Evolutionary conservation across 2,329 filamentous ascomycete genomes (phyloP).

Genomic region (Sclerotinia glacialis): DNA sequence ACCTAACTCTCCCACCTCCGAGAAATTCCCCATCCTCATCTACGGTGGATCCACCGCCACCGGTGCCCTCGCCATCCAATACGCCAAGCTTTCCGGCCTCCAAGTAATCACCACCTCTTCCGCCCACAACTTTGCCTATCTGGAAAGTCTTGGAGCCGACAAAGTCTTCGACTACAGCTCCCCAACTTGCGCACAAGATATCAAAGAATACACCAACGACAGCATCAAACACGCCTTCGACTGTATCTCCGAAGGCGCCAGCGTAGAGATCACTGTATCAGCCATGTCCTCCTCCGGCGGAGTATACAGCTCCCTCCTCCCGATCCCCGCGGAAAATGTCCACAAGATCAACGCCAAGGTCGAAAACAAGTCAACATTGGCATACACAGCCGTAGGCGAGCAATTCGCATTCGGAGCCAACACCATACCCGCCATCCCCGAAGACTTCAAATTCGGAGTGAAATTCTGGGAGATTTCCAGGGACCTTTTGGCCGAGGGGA

Average conservation of each 20-base stretch:
- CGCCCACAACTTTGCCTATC: conserved; percentile 48
- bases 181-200: conserved; percentile 45
- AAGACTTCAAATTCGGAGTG: conserved; percentile 40
- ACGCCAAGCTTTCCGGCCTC: conserved; percentile 44
- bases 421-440: conserved; percentile 28
- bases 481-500: conserved; percentile 41
- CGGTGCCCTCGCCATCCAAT: conserved; percentile 50
- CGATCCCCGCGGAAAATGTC: conserved; percentile 42
- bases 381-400: conserved; percentile 45
- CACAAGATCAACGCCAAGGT: conserved; percentile 44
- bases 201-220: conserved; percentile 47
- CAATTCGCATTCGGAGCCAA: conserved; percentile 33
- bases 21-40: conserved; percentile 45
- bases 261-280: conserved; percentile 41
- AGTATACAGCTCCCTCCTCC: conserved; percentile 44
- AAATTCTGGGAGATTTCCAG: conserved; percentile 42
- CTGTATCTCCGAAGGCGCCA: conserved; percentile 45
- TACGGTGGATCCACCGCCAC: conserved; percentile 53
- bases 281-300: conserved; percentile 43
- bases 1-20: conserved; percentile 44
- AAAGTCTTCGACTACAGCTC: conserved; percentile 50
- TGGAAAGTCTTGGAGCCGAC: conserved; percentile 46
- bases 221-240: conserved; percentile 48
- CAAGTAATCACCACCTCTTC: conserved; percentile 48
- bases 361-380: conserved; percentile 39